Evolutionary conservation across 306 rosid species (phyloP), one percentile per base, ranked within the genome.

Genomic region (Crotalaria pallida): DNA sequence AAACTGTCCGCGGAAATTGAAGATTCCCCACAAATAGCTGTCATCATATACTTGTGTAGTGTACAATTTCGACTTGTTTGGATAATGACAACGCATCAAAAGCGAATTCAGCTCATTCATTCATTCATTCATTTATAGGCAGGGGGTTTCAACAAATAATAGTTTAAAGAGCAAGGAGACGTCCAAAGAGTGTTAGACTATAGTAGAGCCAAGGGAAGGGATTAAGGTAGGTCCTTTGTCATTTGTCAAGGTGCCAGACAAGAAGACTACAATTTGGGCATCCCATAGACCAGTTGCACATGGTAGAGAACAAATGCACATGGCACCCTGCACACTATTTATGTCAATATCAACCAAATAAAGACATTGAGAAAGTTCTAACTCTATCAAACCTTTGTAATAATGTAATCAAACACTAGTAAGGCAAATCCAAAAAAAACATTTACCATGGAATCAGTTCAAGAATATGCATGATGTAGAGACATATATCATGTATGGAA

Each of bases 221-320:
- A 71, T 77, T 40, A 49, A 62, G 69, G 89, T 80, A 84, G 84
- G 86, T 75, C 86, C 81, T 82, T 50, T n/a, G n/a, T n/a, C n/a
- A 41, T 65, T 45, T 79, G 84, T 65, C 65, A 77, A 51, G 67
- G 85, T 33, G 71, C 76, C 81, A 40, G 84, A 82, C 79, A 82
- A 69, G 82, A 84, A 47, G 58, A 71, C 76, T 73, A 79, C 80
- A 53, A 69, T 55, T 74, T 59, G 57, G 76, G 78, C 69, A 60
- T 68, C 72, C 68, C 77, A 44, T 23, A 68, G 76, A 77, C 81
- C 84, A 84, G 71, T 67, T 29, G 80, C 91, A 87, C 88, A 82
- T 87, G 97, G 73, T 72, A 60, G 59, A 47, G 71, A 83, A 71
- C 87, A 86, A 72, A 36, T 22, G 77, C 97, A 85, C 90, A 81